phyloP scores from a whole-genome alignment of 2,329 filamentous ascomycete species.

The Colletotrichum sp. region DNA sequence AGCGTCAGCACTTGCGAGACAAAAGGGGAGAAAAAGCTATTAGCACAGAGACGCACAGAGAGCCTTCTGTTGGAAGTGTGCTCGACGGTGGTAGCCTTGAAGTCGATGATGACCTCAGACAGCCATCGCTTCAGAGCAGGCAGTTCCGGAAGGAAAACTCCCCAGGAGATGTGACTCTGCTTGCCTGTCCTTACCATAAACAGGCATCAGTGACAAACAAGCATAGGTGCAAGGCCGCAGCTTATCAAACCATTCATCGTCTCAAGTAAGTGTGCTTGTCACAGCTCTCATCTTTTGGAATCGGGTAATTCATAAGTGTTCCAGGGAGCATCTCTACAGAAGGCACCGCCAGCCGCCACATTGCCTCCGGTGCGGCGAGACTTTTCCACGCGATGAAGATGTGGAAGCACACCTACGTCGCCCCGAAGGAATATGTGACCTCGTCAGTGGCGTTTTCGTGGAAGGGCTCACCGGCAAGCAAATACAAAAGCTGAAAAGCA shows the following conservation, averaged over 20 bases:
- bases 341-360: rapidly evolving
- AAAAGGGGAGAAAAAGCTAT: too few species aligned
- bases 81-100: too few species aligned
- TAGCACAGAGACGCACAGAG: too few species aligned
- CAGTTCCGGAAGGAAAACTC: too few species aligned
- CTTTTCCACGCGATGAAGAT: rapidly evolving
- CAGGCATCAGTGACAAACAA: rapidly evolving
- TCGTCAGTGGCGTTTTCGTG: neutral
- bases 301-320: rapidly evolving
- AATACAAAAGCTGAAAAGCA: neutral
- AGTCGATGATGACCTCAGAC: too few species aligned
- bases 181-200: neutral
- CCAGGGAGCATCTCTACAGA: neutral
- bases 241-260: neutral
- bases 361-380: neutral
- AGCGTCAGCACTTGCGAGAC: too few species aligned
- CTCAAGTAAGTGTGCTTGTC: neutral
- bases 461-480: neutral
- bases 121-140: too few species aligned
- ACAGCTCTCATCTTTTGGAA: too few species aligned
- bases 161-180: neutral
- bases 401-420: rapidly evolving
- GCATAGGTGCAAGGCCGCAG: neutral
- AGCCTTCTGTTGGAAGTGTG: too few species aligned
- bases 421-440: neutral